These are phyloP conservation scores for Sistotremastrum suecicum DNA, from an alignment of 768 basidiomycete genomes.

Conservation along the genomic window DNA sequence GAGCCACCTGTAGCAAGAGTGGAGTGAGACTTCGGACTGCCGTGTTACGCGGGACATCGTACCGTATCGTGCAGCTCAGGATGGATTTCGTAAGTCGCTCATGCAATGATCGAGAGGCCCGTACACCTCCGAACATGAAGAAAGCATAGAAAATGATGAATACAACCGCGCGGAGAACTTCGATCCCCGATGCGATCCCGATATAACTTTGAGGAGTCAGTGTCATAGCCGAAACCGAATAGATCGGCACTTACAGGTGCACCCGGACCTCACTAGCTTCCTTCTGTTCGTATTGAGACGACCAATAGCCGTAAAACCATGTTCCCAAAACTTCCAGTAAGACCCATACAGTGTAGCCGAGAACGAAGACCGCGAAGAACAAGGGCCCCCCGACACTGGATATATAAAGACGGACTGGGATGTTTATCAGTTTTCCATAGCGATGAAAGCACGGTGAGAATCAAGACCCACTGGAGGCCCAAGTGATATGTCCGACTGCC, in stretches of 20 bases:
- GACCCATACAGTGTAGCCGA: conserved; percentile 1
- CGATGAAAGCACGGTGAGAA: background rate
- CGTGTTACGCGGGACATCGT: background rate
- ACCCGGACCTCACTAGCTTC: no score
- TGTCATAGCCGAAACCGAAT: no score
- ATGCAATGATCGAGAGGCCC: background rate
- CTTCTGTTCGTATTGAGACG: no score
- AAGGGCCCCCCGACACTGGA: background rate
- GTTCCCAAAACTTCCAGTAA: no score
- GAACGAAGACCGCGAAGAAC: background rate
- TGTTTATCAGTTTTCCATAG: background rate
- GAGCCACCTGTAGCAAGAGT: conserved; percentile 16
- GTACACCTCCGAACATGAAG: conserved; percentile 3
- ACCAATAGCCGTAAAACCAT: no score
- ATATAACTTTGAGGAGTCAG: no score
- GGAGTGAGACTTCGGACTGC: background rate
- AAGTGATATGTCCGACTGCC: conserved; percentile 42
- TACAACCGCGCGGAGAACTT: conserved; percentile 1
- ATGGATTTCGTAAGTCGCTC: conserved; percentile 1
- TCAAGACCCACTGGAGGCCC: conserved; percentile 28
- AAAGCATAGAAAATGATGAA: conserved; percentile 5
- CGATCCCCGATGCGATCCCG: no score
- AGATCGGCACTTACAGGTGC: no score
- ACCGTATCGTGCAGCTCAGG: conserved; percentile 6
- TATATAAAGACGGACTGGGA: background rate